Percentiles rank a stretch among this genome's conserved stretches.
Evolutionary conservation across 1,139 yeast genomes (phyloP).

Genomic region (Candida mesenterica): DNA sequence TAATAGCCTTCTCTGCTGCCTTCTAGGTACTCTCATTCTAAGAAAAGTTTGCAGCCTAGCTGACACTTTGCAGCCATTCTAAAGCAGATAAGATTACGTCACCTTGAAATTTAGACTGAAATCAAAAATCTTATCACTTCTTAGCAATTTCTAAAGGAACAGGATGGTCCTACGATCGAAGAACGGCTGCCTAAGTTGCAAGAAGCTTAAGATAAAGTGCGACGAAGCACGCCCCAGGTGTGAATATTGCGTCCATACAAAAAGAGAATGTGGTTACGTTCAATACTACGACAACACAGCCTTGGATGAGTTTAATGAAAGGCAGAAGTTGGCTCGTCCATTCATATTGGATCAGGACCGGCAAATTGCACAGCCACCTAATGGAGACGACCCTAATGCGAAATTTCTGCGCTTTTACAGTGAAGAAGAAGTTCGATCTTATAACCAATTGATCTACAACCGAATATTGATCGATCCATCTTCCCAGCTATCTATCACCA

Average conservation of each 20-base stretch:
- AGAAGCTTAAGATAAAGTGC: conserved; percentile 20
- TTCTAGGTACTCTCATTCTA: too few relatives aligned
- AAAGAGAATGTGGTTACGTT: conserved; percentile 21
- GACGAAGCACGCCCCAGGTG: conserved; percentile 35
- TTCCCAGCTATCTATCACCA: conserved; percentile 24
- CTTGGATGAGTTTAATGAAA: background rate
- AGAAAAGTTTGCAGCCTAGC: too few relatives aligned
- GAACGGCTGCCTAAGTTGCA: background rate
- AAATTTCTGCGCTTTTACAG: too few relatives aligned
- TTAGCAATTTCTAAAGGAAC: too few relatives aligned
- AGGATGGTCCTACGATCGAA: background rate
- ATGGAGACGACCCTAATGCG: too few relatives aligned
- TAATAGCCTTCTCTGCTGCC: too few relatives aligned
- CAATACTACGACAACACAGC: background rate
- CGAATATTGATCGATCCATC: conserved; percentile 9
- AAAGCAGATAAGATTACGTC: too few relatives aligned
- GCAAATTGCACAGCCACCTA: too few relatives aligned
- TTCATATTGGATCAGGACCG: too few relatives aligned
- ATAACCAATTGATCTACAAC: conserved; percentile 8
- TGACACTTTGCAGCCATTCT: too few relatives aligned
- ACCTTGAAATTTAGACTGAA: too few relatives aligned
- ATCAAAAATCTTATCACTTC: too few relatives aligned
- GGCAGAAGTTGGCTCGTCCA: background rate
- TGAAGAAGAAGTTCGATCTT: conserved; percentile 2
- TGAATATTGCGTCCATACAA: conserved; percentile 37